These are phyloP conservation scores for Phaffomyces thermotolerans DNA, from an alignment of 805 yeast species.

Conservation along the genomic window DNA sequence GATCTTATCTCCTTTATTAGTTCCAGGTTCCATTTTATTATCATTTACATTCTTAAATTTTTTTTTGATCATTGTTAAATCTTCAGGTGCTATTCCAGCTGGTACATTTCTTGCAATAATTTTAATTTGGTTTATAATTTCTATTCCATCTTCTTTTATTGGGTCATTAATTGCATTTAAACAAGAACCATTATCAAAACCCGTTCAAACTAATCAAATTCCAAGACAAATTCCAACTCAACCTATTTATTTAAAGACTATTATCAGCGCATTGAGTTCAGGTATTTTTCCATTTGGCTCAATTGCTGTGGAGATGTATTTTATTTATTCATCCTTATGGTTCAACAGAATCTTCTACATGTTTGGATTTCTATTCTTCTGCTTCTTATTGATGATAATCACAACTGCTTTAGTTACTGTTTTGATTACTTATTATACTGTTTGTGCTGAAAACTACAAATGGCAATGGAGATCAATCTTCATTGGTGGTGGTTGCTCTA, in stretches of 20 bases:
- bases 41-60: conserved; percentile 69
- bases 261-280: conserved; percentile 62
- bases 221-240: conserved; percentile 94
- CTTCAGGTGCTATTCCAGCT: conserved; percentile 92
- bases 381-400: conserved; percentile 72
- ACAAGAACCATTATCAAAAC: conserved; percentile 48
- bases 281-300: conserved; percentile 95
- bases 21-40: conserved; percentile 72
- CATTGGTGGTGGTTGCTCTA: conserved; percentile 83
- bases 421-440: conserved; percentile 71
- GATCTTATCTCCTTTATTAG: conserved; percentile 72
- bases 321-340: conserved; percentile 88
- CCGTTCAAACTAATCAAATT: conserved; percentile 90
- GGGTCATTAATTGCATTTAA: conserved; percentile 81
- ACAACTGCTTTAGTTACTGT: conserved; percentile 79
- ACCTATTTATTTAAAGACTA: conserved; percentile 70
- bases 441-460: conserved; percentile 86
- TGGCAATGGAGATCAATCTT: conserved; percentile 96
- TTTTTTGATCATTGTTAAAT: conserved; percentile 65
- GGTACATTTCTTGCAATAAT: conserved; percentile 83
- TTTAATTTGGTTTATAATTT: conserved; percentile 75
- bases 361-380: conserved; percentile 94
- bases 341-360: conserved; percentile 88
- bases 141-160: conserved; percentile 74
- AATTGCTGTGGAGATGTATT: conserved; percentile 90